Percentiles rank a stretch among this genome's conserved stretches.
These are phyloP conservation scores for Penicillium hordei DNA, from an alignment of 2,329 filamentous ascomycete genomes.

Conservation along the genomic window DNA sequence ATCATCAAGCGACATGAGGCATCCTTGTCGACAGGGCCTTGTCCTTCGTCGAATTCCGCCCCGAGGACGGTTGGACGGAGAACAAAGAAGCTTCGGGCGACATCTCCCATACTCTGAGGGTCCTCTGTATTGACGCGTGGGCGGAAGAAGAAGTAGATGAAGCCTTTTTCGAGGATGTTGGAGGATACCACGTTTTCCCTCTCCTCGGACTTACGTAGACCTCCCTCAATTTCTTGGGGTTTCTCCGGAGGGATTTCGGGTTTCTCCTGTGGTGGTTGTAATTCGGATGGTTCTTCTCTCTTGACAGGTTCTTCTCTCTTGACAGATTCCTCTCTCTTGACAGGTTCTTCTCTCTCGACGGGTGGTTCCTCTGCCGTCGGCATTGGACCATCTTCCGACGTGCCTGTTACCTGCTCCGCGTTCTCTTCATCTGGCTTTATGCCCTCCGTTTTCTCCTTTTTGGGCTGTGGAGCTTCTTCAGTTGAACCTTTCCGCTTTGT, in stretches of 20 bases:
- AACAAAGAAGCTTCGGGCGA: conserved; percentile 76
- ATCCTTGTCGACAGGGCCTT: conserved; percentile 56
- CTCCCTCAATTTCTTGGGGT: conserved; percentile 31
- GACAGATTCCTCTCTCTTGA: too few relatives aligned
- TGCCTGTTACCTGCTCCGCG: conserved; percentile 18
- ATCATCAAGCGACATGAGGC: conserved; percentile 70
- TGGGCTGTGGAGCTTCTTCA: conserved; percentile 31
- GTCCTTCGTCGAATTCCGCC: conserved; percentile 59
- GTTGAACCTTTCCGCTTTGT: conserved; percentile 42
- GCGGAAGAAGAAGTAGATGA: conserved; percentile 89
- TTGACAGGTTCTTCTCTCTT: conserved; percentile 1
- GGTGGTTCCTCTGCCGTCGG: conserved; percentile 9
- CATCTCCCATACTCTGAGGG: conserved; percentile 67
- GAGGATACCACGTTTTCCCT: conserved; percentile 55
- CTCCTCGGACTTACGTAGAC: conserved; percentile 52
- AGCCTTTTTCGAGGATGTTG: conserved; percentile 77
- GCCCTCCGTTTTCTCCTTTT: conserved; percentile 41
- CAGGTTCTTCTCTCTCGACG: conserved; percentile 13
- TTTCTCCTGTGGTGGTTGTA: conserved; percentile 9
- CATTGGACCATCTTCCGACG: conserved; percentile 1
- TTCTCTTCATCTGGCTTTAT: conserved; percentile 18
- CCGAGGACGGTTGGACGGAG: conserved; percentile 69
- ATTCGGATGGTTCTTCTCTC: conserved; percentile 17
- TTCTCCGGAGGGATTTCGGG: conserved; percentile 12
- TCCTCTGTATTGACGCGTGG: conserved; percentile 72